A percentile compares a stretch with the other conserved stretches of the same genome.
These are phyloP conservation scores for apple (Malus domestica) DNA, from an alignment of 306 rosid species.

Conservation along the genomic window ASM211411v1 NC_041802.1:24434501-24435000, in stretches of 20 bases:
- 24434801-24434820: background rate
- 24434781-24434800: constrained; percentile 7
- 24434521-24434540: background rate
- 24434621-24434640: no score
- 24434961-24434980: no score
- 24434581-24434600: background rate
- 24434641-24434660: background rate
- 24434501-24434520: background rate
- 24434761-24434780: constrained; percentile 11
- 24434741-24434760: background rate
- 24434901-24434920: no score
- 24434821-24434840: background rate
- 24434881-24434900: no score
- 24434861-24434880: no score
- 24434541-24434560: constrained; percentile 13
- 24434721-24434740: background rate
- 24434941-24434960: no score
- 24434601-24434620: constrained; percentile 7
- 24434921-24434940: no score
- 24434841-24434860: background rate
- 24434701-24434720: background rate
- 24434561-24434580: background rate
- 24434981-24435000: no score
- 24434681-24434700: background rate
- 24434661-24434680: background rate